Evolutionary conservation across 2,329 filamentous ascomycete genomes (phyloP).

Genomic region (Xylariaceae sp.): DNA sequence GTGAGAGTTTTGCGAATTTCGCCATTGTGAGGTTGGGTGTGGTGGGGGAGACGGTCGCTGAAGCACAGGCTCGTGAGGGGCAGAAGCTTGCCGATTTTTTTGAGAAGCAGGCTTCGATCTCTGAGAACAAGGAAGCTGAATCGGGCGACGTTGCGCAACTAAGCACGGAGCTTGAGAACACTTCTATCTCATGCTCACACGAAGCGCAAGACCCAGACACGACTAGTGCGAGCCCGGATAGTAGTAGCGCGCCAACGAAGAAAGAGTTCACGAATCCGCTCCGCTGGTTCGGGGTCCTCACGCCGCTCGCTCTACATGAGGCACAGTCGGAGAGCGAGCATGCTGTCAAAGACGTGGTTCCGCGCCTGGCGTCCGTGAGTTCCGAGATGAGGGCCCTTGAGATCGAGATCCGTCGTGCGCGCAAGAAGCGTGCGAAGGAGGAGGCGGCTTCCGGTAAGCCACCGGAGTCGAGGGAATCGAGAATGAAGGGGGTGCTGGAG

Average conservation of each 20-base stretch:
- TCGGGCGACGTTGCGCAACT: background rate
- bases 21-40: too few relatives aligned
- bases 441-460: conserved; percentile 31
- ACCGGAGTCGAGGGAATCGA: conserved; percentile 8
- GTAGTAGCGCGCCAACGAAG: conserved; percentile 11
- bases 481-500: background rate
- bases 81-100: too few relatives aligned
- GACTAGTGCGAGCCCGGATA: conserved; percentile 1
- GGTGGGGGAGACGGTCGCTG: too few relatives aligned
- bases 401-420: conserved; percentile 59
- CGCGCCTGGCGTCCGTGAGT: conserved; percentile 51
- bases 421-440: conserved; percentile 50
- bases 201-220: background rate
- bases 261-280: conserved; percentile 46
- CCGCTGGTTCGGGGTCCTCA: conserved; percentile 51
- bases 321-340: conserved; percentile 56
- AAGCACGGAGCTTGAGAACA: background rate
- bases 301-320: conserved; percentile 47
- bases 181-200: background rate
- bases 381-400: conserved; percentile 60
- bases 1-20: too few relatives aligned
- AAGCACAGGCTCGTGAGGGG: too few relatives aligned
- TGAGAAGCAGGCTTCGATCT: too few relatives aligned
- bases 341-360: conserved; percentile 53
- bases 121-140: background rate